Evolutionary conservation across 2,329 filamentous ascomycete species (phyloP).

Genomic region (Epichloe gansuensis): DNA sequence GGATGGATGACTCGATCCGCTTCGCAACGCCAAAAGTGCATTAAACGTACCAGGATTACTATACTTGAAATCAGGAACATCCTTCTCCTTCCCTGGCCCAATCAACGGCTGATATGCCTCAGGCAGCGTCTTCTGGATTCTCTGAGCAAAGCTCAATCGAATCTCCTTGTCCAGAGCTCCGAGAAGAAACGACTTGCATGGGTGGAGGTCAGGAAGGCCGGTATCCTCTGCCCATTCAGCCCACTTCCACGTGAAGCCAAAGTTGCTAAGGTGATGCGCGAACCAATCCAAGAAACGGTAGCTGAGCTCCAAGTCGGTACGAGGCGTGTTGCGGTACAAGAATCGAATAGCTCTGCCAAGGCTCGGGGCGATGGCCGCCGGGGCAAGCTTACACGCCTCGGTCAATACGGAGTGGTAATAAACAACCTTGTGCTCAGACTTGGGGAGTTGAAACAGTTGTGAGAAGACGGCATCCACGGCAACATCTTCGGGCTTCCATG

Average conservation of each 20-base stretch:
- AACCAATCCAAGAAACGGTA: constrained; percentile 97
- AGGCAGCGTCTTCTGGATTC: constrained; percentile 87
- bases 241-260: constrained; percentile 99
- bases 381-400: constrained; percentile 89
- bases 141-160: constrained; percentile 86
- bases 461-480: constrained; percentile 97
- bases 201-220: constrained; percentile 61
- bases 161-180: constrained; percentile 95
- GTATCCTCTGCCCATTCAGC: constrained; percentile 90
- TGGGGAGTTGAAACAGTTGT: constrained; percentile 79
- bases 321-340: constrained; percentile 70
- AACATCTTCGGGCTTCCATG: constrained; percentile 97
- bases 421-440: constrained; percentile 82
- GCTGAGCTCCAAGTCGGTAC: constrained; percentile 74
- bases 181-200: constrained; percentile 85
- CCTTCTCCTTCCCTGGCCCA: constrained; percentile 78
- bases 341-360: constrained; percentile 87
- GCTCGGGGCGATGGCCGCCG: constrained; percentile 89
- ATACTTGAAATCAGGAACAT: constrained; percentile 94
- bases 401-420: constrained; percentile 95
- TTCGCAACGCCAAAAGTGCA: too few relatives aligned
- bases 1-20: too few relatives aligned
- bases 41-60: constrained; percentile 52
- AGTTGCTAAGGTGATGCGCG: constrained; percentile 93
- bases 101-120: constrained; percentile 73